Evolutionary conservation across 1,284 basidiomycete genomes (phyloP).

Genomic region (Leccinum ponderosum): DNA sequence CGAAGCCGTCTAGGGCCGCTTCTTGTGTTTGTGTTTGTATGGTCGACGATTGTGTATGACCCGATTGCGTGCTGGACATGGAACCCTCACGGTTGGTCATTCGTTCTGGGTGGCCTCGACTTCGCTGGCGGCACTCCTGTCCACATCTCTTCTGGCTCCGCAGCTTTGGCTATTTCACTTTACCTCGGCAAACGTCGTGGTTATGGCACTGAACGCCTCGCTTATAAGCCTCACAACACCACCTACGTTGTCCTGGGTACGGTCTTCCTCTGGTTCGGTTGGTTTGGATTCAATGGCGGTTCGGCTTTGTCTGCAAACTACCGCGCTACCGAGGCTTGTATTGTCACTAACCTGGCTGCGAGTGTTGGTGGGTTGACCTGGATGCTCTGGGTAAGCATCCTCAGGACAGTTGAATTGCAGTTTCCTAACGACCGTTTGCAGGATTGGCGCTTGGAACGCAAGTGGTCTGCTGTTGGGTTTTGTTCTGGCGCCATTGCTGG

Average conservation of each 20-base stretch:
- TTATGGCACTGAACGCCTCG: constrained; percentile 89
- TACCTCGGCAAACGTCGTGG: constrained; percentile 92
- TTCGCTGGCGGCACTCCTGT: constrained; percentile 98
- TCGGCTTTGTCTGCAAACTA: constrained; percentile 86
- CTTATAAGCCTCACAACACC: constrained; percentile 88
- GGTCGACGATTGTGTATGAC: constrained; percentile 93
- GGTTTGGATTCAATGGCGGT: constrained; percentile 94
- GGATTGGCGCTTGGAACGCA: constrained; percentile 91
- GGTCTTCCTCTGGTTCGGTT: constrained; percentile 96
- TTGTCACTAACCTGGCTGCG: constrained; percentile 91
- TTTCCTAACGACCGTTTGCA: constrained; percentile 26
- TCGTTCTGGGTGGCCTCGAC: constrained; percentile 78
- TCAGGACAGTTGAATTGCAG: no score
- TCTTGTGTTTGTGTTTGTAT: constrained; percentile 87
- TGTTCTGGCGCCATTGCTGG: constrained; percentile 94
- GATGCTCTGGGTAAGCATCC: constrained; percentile 76
- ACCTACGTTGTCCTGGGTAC: constrained; percentile 93
- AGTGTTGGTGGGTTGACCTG: constrained; percentile 89
- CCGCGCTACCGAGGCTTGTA: constrained; percentile 86
- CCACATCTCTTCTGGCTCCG: constrained; percentile 90
- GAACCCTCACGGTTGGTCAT: constrained; percentile 89
- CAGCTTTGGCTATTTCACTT: constrained; percentile 88
- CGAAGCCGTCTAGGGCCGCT: constrained; percentile 86
- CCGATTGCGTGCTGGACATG: constrained; percentile 96
- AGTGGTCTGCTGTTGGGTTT: constrained; percentile 94